phyloP scores from a whole-genome alignment of 75 land plant species.

The Chamaecyparis obtusa region DNA sequence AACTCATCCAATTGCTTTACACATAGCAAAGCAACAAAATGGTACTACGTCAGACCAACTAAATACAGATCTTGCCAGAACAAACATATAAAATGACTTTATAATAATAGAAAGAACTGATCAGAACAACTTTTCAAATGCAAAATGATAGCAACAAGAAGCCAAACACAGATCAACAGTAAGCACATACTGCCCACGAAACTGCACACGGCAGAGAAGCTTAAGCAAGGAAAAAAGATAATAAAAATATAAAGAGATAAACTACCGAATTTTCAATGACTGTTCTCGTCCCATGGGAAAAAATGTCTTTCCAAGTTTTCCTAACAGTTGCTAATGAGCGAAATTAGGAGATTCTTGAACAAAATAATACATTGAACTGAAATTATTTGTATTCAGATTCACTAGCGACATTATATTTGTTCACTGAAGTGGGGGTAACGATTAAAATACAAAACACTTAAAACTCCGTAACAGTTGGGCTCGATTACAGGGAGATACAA shows the following conservation, averaged over 20 bases:
- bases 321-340: too few relatives aligned
- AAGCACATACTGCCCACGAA: not conserved
- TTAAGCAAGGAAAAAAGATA: not conserved
- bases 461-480: not conserved
- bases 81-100: not conserved
- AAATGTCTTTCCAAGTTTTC: too few relatives aligned
- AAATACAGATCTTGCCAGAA: not conserved
- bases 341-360: too few relatives aligned
- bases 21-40: not conserved
- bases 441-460: too few relatives aligned
- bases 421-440: not conserved
- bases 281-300: not conserved
- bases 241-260: not conserved
- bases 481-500: not conserved
- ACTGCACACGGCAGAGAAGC: not conserved
- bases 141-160: not conserved
- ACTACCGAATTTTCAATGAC: not conserved
- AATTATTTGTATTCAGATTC: too few relatives aligned
- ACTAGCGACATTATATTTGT: too few relatives aligned
- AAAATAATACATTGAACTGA: not conserved
- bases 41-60: not conserved
- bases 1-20: constrained; percentile 89
- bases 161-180: not conserved
- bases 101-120: not conserved
- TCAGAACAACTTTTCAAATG: not conserved